Percentiles rank a stretch among this genome's conserved stretches.
Evolutionary conservation across 2,329 filamentous ascomycete species (phyloP).

Genomic region (Sarocladium strictum): DNA sequence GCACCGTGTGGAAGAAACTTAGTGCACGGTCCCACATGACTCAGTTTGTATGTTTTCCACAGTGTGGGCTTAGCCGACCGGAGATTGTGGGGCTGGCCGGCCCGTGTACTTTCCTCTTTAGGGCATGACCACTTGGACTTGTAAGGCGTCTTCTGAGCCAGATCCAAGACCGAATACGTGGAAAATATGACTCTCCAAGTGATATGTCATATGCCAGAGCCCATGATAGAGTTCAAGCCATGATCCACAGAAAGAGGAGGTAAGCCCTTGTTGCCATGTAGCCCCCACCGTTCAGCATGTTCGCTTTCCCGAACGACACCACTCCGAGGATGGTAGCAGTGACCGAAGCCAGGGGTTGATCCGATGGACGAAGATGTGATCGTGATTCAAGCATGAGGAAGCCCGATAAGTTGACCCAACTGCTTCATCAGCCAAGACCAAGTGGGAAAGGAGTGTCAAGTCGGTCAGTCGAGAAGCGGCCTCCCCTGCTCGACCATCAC

Average conservation of each 20-base stretch:
- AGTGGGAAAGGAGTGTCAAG: background rate
- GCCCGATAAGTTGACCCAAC: background rate
- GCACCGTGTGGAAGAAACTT: background rate
- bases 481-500: background rate
- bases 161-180: background rate
- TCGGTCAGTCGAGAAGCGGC: background rate
- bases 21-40: background rate
- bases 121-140: background rate
- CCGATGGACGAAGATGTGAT: background rate
- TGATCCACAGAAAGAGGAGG: background rate
- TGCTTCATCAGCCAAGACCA: background rate
- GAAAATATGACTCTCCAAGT: background rate
- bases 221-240: background rate
- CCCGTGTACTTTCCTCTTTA: slow-evolving; percentile 9
- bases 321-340: background rate
- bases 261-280: background rate
- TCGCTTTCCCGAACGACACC: background rate
- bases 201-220: background rate
- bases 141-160: background rate
- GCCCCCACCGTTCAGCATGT: background rate
- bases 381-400: background rate
- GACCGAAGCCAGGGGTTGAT: background rate
- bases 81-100: background rate
- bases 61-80: background rate
- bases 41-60: background rate